Conservation (phyloP, 2,329 filamentous ascomycete genomes). For the Cladosporium oxysporum region DNA sequence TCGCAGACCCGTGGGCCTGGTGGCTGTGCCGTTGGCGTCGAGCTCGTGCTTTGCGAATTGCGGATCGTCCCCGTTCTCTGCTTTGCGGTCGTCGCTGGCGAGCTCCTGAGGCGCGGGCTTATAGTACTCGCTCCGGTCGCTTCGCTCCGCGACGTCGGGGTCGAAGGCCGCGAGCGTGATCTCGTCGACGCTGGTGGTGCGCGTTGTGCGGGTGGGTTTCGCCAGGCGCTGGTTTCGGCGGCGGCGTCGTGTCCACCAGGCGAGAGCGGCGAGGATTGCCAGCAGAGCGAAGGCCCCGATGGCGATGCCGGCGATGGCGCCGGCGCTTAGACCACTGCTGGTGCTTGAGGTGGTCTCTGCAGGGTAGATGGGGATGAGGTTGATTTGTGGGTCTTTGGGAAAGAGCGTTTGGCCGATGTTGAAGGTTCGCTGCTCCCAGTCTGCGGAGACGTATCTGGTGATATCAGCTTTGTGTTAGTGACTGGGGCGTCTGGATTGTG, state of each 20-base stretch:
- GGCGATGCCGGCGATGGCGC: slow-evolving; percentile 1
- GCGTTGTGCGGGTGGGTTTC: neutral
- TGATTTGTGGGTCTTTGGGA: neutral
- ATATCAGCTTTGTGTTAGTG: neutral
- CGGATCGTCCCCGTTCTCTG: neutral
- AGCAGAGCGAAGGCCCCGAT: slow-evolving; percentile 25
- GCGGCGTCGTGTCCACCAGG: neutral
- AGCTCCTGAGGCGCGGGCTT: neutral
- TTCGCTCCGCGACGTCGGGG: neutral
- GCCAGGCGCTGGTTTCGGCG: neutral
- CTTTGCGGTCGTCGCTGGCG: neutral
- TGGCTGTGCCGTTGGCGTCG: neutral
- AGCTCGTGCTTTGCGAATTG: neutral
- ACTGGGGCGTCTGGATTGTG: too few species aligned
- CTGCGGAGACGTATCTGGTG: neutral
- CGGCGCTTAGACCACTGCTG: neutral
- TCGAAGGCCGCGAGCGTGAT: neutral
- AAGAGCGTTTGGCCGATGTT: slow-evolving; percentile 6
- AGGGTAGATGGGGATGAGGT: neutral
- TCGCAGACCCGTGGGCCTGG: neutral
- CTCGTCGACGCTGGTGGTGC: slow-evolving; percentile 5
- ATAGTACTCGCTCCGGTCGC: neutral
- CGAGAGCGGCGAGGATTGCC: slow-evolving; percentile 10
- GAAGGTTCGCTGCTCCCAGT: neutral
- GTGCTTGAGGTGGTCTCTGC: neutral